Evolutionary conservation across 108 stramenopile species (phyloP), one percentile per base, ranked within the genome.

Genomic region (Skeletonema costatum): DNA sequence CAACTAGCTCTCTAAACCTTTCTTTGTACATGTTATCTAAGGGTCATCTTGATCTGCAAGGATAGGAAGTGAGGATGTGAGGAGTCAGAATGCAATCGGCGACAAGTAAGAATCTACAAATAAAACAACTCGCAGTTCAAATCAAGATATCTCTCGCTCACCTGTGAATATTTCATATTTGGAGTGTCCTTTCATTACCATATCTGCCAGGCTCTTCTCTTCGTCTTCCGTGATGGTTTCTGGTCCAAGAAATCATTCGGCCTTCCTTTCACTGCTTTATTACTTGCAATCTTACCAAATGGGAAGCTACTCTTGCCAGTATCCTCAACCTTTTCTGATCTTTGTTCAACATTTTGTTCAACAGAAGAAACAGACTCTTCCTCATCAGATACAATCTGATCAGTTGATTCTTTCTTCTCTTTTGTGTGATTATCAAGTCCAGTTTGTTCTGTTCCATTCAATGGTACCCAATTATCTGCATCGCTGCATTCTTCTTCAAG

Each of bases 181-280:
- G 8, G 71, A 73, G 50, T 66, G 44, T 33, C 73, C 73, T 68
- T 82, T 82, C 81, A 82, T 82, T 13, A 82, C 81, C 81, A 82
- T 82, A 68, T 82, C 75, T 41, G 81, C 81, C 51, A 82, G 53
- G 56, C 70, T 39, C 30, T 73, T 72, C 51, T 82, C 81, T 58
- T 76, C 81, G 53, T 71, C 48, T 46, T 64, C 67, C 60, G 21
- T 19, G 30, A 46, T 31, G 66, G 46, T 53, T 61, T 68, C 53
- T 48, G 61, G 17, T 14, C 36, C 12, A 64, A 56, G 30, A 33
- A 64, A 29, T 5, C 62, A 64, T 64, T 38, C 0, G 63, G 14
- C 12, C 63, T 35, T 64, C 63, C 63, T 39, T 64, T 39, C 9
- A 64, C 32, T 64, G 63, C 19, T 16, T 19, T 21, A 39, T 64